Base-by-base conservation (phyloP, 495 filamentous ascomycete genomes). In the Aspergillus ellipticus region DNA sequence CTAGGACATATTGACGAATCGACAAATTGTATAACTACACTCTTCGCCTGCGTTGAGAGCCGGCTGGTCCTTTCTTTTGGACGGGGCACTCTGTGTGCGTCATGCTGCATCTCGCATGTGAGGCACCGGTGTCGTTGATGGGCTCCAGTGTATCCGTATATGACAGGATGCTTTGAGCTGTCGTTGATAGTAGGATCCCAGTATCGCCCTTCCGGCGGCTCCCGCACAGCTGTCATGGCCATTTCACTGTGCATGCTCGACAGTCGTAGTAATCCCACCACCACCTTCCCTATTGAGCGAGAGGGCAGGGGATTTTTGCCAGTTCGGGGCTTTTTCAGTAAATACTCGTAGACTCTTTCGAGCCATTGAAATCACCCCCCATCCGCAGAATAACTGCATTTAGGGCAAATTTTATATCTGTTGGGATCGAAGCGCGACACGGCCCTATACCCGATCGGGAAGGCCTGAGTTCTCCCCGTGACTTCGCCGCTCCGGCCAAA, bases 1-100 rank as follows among this genome's bases (percentile, higher is more conserved):
- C 49, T 57, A 62, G 66, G 61, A 62, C 61, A 65, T 64, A 70
- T 66, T 69, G 70, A 72, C 66, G 67, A 76, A 74, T 74, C 66
- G 59, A 74, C 70, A 70, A 74, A 65, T 68, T 76, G 70, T 75
- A 76, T 62, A 65, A 71, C 59, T 71, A 74, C 48, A 28, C 21
- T 52, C 4, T 28, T 28, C 7, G n/a, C 24, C 24, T 28, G 24
- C 3, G 4, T 28, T 28, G 7, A 28, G 3, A 7, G 24, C 24
- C 24, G 24, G 4, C 3, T 28, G 24, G 8, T 20, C 11, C n/a
- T 42, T 46, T 26, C 33, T 19, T 50, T 24, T 33, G 13, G 16
- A 47, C 49, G 16, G 15, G 21, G 21, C 33, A 48, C 21, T 39
- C 20, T n/a, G 13, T 13, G 35, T 39, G 35, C 10, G 11, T 13